Conservation (phyloP, 2,329 filamentous ascomycete genomes). For the Hirsutella minnesotensis region DNA sequence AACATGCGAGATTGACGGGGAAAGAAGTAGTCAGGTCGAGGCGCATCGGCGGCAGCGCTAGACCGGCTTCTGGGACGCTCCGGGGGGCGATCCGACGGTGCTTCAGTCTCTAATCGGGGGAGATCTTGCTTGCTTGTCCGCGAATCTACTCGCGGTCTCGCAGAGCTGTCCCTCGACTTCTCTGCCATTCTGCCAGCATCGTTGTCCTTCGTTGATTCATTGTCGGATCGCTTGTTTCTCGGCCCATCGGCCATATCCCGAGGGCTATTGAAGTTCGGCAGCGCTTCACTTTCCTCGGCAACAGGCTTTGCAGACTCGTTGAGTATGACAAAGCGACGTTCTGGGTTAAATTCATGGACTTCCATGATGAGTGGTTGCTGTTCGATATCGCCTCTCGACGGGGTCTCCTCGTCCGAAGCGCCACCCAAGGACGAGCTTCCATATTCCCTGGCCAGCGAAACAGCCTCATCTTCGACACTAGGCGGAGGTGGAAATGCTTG, state of each 20-base stretch:
- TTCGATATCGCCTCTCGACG: constrained; percentile 51
- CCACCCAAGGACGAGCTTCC: constrained; percentile 20
- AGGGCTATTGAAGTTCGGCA: neutral
- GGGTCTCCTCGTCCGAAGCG: constrained; percentile 38
- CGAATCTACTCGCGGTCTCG: constrained; percentile 13
- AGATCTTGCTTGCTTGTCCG: constrained; percentile 26
- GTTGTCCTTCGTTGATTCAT: neutral
- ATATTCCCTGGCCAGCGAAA: constrained; percentile 50
- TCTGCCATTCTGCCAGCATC: neutral
- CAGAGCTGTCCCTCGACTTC: neutral
- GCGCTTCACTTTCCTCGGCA: neutral
- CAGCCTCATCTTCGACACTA: constrained; percentile 57
- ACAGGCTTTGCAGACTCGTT: constrained; percentile 15
- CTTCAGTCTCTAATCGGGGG: constrained; percentile 31
- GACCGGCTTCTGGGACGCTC: constrained; percentile 25
- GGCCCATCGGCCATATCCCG: neutral
- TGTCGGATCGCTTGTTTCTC: neutral
- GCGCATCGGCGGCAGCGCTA: constrained; percentile 14
- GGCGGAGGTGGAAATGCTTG: constrained; percentile 46
- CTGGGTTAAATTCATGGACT: constrained; percentile 45
- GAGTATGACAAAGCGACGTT: constrained; percentile 54
- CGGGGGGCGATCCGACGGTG: constrained; percentile 13
- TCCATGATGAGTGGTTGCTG: constrained; percentile 58
- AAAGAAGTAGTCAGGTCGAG: constrained; percentile 19
- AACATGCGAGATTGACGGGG: constrained; percentile 14